phyloP scores from a whole-genome alignment of 2,329 filamentous ascomycete genomes.

The Knufia fluminis region DNA sequence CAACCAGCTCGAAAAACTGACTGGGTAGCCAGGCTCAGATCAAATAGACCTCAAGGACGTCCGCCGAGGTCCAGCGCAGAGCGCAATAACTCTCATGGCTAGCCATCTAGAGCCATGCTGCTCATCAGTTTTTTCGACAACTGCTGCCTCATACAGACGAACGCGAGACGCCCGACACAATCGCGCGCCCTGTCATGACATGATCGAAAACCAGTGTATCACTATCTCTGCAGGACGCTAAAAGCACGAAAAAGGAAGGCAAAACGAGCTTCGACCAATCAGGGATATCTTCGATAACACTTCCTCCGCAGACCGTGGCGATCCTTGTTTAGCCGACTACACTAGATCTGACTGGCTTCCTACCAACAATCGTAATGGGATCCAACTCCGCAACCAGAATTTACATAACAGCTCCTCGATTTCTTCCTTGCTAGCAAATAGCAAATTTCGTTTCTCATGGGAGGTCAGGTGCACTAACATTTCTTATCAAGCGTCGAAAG shows the following conservation, averaged over 20 bases:
- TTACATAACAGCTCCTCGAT: constrained; percentile 1
- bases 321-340: neutral
- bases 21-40: too few relatives aligned
- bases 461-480: neutral
- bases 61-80: too few relatives aligned
- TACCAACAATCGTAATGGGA: neutral
- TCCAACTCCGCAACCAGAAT: neutral
- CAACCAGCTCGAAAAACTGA: too few relatives aligned
- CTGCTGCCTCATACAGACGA: too few relatives aligned
- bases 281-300: neutral
- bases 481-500: neutral
- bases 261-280: neutral
- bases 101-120: too few relatives aligned
- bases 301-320: neutral
- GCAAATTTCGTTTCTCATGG: neutral
- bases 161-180: too few relatives aligned
- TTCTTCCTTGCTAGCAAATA: neutral
- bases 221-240: neutral
- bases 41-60: too few relatives aligned
- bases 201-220: neutral
- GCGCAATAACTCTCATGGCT: too few relatives aligned
- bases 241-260: neutral
- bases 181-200: constrained; percentile 3
- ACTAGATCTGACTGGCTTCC: neutral
- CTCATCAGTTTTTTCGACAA: too few relatives aligned